These are phyloP conservation scores for Talaromyces sp. DNA, from an alignment of 2,329 filamentous ascomycete species.

Conservation along the genomic window DNA sequence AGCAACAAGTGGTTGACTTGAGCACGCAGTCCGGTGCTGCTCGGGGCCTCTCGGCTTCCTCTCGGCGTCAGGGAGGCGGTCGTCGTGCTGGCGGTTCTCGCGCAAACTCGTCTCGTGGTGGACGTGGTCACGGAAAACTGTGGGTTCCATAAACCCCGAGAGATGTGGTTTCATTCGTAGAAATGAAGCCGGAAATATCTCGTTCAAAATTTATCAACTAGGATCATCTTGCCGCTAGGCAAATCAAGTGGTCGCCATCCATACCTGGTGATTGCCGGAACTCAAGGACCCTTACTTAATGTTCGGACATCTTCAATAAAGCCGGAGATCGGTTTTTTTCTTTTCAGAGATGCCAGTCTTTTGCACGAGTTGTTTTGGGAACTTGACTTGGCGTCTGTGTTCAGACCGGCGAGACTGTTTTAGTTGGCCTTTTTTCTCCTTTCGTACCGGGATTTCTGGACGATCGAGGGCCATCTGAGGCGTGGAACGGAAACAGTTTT, in stretches of 20 bases:
- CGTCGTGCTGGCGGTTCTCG: constrained; percentile 31
- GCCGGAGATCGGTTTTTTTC: background rate
- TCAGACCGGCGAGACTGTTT: background rate
- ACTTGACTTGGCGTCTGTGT: background rate
- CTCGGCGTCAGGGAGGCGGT: constrained; percentile 26
- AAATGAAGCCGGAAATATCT: background rate
- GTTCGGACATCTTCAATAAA: background rate
- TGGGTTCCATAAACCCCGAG: constrained; percentile 40
- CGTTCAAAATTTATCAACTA: background rate
- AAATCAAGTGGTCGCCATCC: background rate
- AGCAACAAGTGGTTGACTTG: constrained; percentile 26
- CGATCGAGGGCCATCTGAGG: background rate
- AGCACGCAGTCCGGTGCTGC: constrained; percentile 29
- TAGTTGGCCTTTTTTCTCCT: background rate
- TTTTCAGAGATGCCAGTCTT: background rate
- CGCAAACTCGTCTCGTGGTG: constrained; percentile 26
- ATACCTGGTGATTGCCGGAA: background rate
- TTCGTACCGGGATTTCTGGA: background rate
- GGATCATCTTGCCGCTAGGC: background rate
- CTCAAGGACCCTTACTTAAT: background rate
- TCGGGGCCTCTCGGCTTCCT: constrained; percentile 30
- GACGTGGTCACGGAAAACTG: constrained; percentile 38
- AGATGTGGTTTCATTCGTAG: background rate
- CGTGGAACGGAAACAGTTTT: background rate
- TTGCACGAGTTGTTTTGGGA: background rate